A percentile compares a stretch with the other conserved stretches of the same genome.
phyloP scores from a whole-genome alignment of 2,329 filamentous ascomycete species.

The Remersonia thermophila region DNA sequence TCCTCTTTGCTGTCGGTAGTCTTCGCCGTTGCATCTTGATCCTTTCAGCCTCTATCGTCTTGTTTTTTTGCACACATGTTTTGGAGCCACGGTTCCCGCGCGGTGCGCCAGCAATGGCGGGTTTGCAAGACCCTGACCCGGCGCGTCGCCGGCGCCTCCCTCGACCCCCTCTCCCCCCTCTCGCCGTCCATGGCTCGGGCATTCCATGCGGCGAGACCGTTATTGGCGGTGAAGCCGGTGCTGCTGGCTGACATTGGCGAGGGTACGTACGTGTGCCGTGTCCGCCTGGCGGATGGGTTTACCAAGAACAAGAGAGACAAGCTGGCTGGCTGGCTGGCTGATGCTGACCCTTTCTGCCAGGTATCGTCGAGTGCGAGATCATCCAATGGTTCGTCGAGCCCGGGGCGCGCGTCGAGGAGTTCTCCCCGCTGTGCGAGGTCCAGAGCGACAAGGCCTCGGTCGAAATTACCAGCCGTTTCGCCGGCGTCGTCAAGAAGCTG shows the following conservation, averaged over 20 bases:
- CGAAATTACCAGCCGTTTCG: conserved; percentile 90
- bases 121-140: conserved; percentile 26
- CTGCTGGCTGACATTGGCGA: conserved; percentile 77
- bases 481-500: conserved; percentile 89
- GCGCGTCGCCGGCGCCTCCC: conserved; percentile 13
- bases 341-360: conserved; percentile 32
- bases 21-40: conserved; percentile 4
- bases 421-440: conserved; percentile 94
- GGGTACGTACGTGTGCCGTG: no score
- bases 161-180: conserved; percentile 11
- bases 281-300: no score
- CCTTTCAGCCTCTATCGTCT: neutral
- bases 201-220: conserved; percentile 38
- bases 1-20: conserved; percentile 2
- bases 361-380: conserved; percentile 95
- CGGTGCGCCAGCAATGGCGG: conserved; percentile 39
- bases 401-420: conserved; percentile 90
- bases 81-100: conserved; percentile 38
- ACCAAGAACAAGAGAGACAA: no score
- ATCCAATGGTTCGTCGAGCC: conserved; percentile 99
- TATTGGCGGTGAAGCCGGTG: conserved; percentile 61
- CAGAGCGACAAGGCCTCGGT: conserved; percentile 90
- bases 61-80: conserved; percentile 32
- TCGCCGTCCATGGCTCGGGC: conserved; percentile 23
- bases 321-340: conserved; percentile 4